phyloP scores from a whole-genome alignment of 345 rosid species.

The Moringa oleifera region DNA sequence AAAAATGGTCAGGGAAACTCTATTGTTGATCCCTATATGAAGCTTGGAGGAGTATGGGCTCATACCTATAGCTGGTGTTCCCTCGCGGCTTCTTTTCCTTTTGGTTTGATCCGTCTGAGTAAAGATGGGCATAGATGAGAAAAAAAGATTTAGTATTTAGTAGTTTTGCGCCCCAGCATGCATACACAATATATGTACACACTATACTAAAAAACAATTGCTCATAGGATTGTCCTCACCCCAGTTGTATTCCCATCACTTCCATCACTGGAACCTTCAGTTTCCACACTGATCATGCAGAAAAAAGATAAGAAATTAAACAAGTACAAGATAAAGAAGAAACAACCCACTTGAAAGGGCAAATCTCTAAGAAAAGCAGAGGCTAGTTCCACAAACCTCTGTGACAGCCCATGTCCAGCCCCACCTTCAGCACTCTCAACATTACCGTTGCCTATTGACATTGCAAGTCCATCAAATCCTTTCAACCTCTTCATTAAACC shows the following conservation, averaged over 20 bases:
- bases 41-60: constrained; percentile 10
- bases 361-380: not conserved
- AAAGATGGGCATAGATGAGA: constrained; percentile 5
- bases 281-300: constrained; percentile 45
- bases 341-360: not conserved
- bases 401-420: constrained; percentile 45
- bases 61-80: constrained; percentile 58
- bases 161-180: not conserved
- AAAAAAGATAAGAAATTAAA: constrained; percentile 15
- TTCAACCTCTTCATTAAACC: constrained; percentile 81
- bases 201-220: constrained; percentile 5
- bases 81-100: constrained; percentile 67
- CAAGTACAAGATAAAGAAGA: not conserved
- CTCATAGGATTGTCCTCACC: constrained; percentile 34
- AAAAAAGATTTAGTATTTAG: constrained; percentile 7
- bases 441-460: constrained; percentile 69
- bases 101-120: constrained; percentile 54
- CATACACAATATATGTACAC: not conserved
- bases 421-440: constrained; percentile 41
- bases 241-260: constrained; percentile 62
- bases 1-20: constrained; percentile 2
- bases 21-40: constrained; percentile 14
- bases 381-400: constrained; percentile 45
- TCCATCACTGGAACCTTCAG: constrained; percentile 62
- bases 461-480: constrained; percentile 80